Evolutionary conservation across 352 stramenopile genomes (phyloP).

Genomic region (Blastocystis hominis): DNA sequence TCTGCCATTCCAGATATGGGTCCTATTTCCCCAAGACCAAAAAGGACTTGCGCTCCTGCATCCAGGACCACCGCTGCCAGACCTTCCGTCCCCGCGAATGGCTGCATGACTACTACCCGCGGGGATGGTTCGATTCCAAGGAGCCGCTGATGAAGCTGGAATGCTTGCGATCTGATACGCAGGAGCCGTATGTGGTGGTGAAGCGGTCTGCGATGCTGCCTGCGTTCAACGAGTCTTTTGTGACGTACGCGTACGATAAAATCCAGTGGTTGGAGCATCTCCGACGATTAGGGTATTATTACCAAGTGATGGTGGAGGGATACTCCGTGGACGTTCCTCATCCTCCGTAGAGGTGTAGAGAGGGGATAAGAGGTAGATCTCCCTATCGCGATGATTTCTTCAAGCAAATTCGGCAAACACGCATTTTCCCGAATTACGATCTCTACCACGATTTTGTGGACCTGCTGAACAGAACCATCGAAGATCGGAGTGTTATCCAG

Average conservation of each 20-base stretch:
- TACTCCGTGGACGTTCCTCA: constrained; percentile 53
- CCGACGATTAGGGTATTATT: constrained; percentile 33
- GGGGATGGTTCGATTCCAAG: neutral
- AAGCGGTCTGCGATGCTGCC: neutral
- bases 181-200: constrained; percentile 51
- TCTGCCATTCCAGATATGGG: neutral
- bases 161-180: constrained; percentile 18
- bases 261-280: constrained; percentile 50
- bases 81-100: constrained; percentile 38
- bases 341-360: neutral
- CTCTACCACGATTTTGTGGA: constrained; percentile 18
- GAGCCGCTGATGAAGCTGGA: neutral
- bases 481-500: constrained; percentile 9
- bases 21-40: constrained; percentile 9
- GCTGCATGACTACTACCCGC: constrained; percentile 50
- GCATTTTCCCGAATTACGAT: constrained; percentile 23
- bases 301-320: neutral
- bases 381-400: constrained; percentile 17
- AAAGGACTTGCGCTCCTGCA: neutral
- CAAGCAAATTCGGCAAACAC: neutral
- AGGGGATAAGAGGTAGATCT: neutral
- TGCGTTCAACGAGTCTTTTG: constrained; percentile 47
- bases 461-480: neutral
- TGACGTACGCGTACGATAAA: constrained; percentile 47
- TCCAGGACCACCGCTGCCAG: neutral